These are phyloP conservation scores for Cytospora piceicola DNA, from an alignment of 2,329 filamentous ascomycete genomes.

Conservation along the genomic window DNA sequence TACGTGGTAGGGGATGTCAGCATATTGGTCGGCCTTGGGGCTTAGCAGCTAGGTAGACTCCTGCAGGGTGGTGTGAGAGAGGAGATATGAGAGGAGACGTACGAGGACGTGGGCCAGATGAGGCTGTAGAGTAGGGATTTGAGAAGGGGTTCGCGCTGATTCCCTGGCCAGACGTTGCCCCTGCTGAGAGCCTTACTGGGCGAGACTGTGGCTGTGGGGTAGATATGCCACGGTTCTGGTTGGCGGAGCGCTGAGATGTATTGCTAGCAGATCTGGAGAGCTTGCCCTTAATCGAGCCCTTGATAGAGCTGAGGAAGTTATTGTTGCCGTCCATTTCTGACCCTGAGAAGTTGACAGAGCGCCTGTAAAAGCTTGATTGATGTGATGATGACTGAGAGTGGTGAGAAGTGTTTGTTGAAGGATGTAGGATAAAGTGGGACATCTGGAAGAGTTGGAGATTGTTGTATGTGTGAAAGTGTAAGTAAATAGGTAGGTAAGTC, in stretches of 20 bases:
- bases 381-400: background rate
- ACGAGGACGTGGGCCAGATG: constrained; percentile 32
- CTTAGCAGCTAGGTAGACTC: too few species aligned
- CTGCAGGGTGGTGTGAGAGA: background rate
- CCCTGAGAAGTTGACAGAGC: constrained; percentile 9
- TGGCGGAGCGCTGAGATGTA: constrained; percentile 14
- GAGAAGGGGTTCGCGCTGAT: constrained; percentile 32
- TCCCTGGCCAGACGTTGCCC: constrained; percentile 23
- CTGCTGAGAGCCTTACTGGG: constrained; percentile 21
- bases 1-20: constrained; percentile 15
- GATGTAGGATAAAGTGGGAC: constrained; percentile 25
- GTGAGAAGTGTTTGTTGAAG: constrained; percentile 22
- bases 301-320: constrained; percentile 37
- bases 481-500: background rate
- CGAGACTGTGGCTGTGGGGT: constrained; percentile 28
- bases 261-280: constrained; percentile 37
- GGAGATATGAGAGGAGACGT: constrained; percentile 31
- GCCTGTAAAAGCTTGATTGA: background rate
- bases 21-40: background rate
- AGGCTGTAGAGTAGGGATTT: constrained; percentile 31
- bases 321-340: constrained; percentile 21
- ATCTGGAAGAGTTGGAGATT: constrained; percentile 9
- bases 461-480: background rate
- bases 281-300: constrained; percentile 42
- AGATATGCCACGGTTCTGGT: constrained; percentile 23